Conservation (phyloP, 768 basidiomycete species). For the Sutorius australiensis region DNA sequence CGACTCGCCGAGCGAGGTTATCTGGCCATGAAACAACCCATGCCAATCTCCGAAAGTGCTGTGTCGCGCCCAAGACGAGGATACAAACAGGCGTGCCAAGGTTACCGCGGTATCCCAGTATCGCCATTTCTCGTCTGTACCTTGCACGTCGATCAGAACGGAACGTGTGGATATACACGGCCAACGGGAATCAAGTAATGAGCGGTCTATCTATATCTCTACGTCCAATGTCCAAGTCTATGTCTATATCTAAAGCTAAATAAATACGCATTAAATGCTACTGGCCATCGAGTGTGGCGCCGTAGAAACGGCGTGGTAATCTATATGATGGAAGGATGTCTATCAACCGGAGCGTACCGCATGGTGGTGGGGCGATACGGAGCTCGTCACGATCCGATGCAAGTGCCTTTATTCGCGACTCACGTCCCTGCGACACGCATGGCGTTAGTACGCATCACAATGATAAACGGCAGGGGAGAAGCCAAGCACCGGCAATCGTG, state of each 20-base stretch:
- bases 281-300: background rate
- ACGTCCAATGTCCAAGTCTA: background rate
- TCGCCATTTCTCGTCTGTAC: background rate
- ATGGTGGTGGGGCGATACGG: background rate
- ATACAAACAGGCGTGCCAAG: background rate
- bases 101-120: background rate
- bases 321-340: background rate
- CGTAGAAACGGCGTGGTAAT: background rate
- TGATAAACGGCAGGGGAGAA: background rate
- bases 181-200: background rate
- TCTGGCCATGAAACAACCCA: too few species aligned
- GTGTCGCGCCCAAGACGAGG: background rate
- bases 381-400: background rate
- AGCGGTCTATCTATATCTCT: background rate
- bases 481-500: background rate
- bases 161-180: background rate
- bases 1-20: too few species aligned
- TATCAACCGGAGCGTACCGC: background rate
- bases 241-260: background rate
- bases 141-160: background rate
- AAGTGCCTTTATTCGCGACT: constrained; percentile 28
- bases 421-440: constrained; percentile 25
- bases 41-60: too few species aligned
- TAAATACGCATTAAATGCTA: background rate
- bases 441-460: constrained; percentile 13